phyloP scores from a whole-genome alignment of 2,329 filamentous ascomycete species.

The Domatiomyces globalis region DNA sequence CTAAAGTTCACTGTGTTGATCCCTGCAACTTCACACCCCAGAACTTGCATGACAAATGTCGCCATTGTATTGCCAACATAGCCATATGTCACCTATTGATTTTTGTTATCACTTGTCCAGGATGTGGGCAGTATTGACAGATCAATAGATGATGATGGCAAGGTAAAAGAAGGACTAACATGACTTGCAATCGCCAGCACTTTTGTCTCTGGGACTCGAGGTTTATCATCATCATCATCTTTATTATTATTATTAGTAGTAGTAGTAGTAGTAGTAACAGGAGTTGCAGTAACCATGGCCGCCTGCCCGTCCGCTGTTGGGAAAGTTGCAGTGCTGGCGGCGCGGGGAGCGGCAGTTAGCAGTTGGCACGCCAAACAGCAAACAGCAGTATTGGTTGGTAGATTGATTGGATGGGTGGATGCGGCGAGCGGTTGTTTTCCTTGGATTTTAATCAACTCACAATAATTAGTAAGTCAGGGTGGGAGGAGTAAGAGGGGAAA shows the following conservation, averaged over 20 bases:
- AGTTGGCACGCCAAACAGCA: too few relatives aligned
- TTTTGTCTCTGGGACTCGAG: conserved; percentile 42
- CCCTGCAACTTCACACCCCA: conserved; percentile 86
- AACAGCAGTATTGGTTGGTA: too few relatives aligned
- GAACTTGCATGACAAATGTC: conserved; percentile 79
- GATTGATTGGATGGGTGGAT: too few relatives aligned
- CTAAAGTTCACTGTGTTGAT: conserved; percentile 97
- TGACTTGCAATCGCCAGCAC: conserved; percentile 88
- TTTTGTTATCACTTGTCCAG: background rate
- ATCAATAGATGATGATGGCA: background rate
- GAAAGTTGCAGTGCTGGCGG: too few relatives aligned
- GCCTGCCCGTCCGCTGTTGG: background rate
- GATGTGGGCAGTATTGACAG: background rate
- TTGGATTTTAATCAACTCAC: too few relatives aligned
- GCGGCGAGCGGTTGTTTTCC: too few relatives aligned
- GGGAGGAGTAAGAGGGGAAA: too few relatives aligned
- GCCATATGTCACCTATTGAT: conserved; percentile 35
- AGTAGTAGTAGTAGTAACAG: background rate
- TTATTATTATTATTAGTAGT: too few relatives aligned
- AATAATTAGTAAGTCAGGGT: too few relatives aligned
- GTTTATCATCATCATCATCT: too few relatives aligned
- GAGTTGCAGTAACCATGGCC: background rate
- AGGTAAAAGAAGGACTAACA: conserved; percentile 44
- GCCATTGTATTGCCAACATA: conserved; percentile 98
- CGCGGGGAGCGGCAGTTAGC: too few relatives aligned